A percentile compares a stretch with the other conserved stretches of the same genome.
phyloP scores from a whole-genome alignment of 2,329 filamentous ascomycete genomes.

The Penicillium sp. region DNA sequence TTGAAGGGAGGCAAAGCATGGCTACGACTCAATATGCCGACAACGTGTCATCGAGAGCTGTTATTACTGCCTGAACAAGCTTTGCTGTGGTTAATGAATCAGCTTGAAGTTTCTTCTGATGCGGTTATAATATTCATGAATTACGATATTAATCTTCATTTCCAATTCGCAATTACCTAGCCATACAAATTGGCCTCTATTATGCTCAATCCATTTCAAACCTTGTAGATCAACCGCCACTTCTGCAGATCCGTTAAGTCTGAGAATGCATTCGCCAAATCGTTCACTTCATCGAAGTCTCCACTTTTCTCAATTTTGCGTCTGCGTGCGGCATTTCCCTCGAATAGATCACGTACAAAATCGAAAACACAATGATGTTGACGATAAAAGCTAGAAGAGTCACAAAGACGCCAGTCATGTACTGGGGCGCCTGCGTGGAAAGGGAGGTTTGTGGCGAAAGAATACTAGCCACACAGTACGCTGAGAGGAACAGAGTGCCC shows the following conservation, averaged over 20 bases:
- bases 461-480: constrained; percentile 25
- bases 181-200: neutral
- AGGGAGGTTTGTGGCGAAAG: constrained; percentile 23
- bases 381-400: constrained; percentile 4
- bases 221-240: constrained; percentile 3
- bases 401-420: constrained; percentile 16
- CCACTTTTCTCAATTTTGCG: constrained; percentile 1
- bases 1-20: neutral
- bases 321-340: constrained; percentile 1
- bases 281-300: constrained; percentile 4
- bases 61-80: neutral
- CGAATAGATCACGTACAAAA: constrained; percentile 6
- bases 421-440: constrained; percentile 18
- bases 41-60: neutral
- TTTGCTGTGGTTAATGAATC: neutral
- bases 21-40: neutral
- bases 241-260: constrained; percentile 15
- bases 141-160: neutral
- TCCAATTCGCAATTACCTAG: neutral
- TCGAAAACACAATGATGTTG: constrained; percentile 7
- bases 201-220: neutral
- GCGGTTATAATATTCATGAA: neutral
- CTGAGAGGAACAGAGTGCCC: constrained; percentile 21
- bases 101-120: neutral
- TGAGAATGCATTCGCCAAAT: constrained; percentile 11